Evolutionary conservation across 345 rosid species (phyloP), one percentile per base, ranked within the genome.

Genomic region (Pistacia vera): DNA sequence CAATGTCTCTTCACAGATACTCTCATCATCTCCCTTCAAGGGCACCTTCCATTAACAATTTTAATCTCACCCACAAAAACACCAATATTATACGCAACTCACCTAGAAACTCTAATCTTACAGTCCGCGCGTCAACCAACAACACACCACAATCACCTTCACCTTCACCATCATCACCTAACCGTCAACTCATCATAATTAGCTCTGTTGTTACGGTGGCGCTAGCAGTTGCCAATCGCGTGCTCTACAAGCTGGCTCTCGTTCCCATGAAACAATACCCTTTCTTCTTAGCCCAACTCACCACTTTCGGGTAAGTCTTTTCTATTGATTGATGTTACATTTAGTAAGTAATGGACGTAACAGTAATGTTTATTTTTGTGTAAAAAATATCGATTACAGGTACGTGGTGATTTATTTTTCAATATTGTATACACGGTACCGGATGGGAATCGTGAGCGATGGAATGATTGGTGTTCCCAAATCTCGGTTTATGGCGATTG

Each of bases 231-330:
- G 93, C 93, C 9, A 91, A 94, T 85, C 97, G 98, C 51, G 97
- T 94, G 73, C 92, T 94, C 11, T 90, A 94, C 87, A 94, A 92
- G 90, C 97, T 94, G 74, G 98, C 98, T 0, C 92, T 94, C 71
- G 97, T 94, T 79, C 97, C 98, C 16, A 86, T 94, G 95, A 92
- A 89, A 77, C 83, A 80, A 51, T 92, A 86, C 82, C 98, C 97
- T 11, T 94, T 94, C 85, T 94, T 92, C 83, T 62, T 92, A 69
- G 97, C 97, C 72, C 98, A 92, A 79, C 73, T 94, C 81, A 86
- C 82, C n/a, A 91, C 97, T 55, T 92, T 92, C 81, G 97, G 98
- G 97, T 90, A 75, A 73, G 41, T 67, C 10, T n/a, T 20, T 36
- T 4, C 3, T 61, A 1, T 35, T 49, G 36, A 17, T 25, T 59